Evolutionary conservation across 805 yeast species (phyloP), one percentile per base, ranked within the genome.

Genomic region (Saccharomycopsis schoenii): DNA sequence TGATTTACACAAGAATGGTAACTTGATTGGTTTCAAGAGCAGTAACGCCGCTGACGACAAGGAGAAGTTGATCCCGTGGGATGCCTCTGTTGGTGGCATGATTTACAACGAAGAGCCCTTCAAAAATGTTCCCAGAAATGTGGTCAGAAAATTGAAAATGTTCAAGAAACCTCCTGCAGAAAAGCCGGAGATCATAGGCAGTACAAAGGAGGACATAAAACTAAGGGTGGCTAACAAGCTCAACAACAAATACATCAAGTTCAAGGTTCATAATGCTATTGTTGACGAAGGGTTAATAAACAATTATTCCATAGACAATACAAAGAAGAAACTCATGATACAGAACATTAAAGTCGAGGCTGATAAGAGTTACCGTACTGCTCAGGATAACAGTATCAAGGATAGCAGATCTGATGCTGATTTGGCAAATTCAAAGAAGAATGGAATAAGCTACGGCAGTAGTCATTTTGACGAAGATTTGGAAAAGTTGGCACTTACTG

Each of bases 231-330:
- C 52, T 21, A 25, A 47, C 14, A 47, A 47, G 52, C 24, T 47
- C 9, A 85, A 81, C 78, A 83, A 82, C 52, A 89, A 84, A 71
- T 78, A 90, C 64, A 69, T 72, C 4, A 66, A 62, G 15, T 65
- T 73, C 67, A 70, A 67, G 58, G 71, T 72, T 12, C 74, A 73
- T 60, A 71, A 68, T 60, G 61, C 71, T 1, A 67, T 66, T 54
- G 69, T 73, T 5, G 70, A 70, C 58, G 75, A 71, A 54, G 70
- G 69, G 55, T 51, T 72, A 6, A 65, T 65, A 50, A 66, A 64
- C 50, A 58, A 61, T 34, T 61, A 62, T 40, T 9, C 34, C 10
- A 21, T 47, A 5, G 21, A 43, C 21, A 59, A 57, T 40, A 61
- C 69, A 25, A 69, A 67, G 57, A 66, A 69, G 40, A 73, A 70